Evolutionary conservation across 2,329 filamentous ascomycete species (phyloP).

Genomic region (Penicillium sp.): DNA sequence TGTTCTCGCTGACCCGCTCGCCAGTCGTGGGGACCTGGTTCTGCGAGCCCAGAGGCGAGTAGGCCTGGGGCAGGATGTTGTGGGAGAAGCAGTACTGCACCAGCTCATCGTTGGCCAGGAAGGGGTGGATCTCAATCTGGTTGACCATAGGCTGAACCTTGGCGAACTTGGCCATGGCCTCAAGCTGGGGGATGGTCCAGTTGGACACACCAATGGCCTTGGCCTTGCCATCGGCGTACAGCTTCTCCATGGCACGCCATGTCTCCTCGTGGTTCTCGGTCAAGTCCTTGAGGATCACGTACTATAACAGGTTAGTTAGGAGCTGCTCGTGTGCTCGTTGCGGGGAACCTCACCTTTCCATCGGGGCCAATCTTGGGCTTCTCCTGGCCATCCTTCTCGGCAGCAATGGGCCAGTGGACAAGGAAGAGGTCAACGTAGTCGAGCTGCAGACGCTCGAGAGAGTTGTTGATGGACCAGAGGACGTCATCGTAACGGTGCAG

Average conservation of each 20-base stretch:
- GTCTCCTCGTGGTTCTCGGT: slow-evolving; percentile 63
- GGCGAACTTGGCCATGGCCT: slow-evolving; percentile 45
- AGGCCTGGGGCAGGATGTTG: slow-evolving; percentile 43
- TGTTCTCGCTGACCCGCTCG: slow-evolving; percentile 62
- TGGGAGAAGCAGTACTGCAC: slow-evolving; percentile 44
- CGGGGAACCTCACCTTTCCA: slow-evolving; percentile 45
- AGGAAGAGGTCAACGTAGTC: slow-evolving; percentile 72
- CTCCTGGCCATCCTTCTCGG: slow-evolving; percentile 50
- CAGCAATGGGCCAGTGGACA: slow-evolving; percentile 52
- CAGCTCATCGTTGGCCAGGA: slow-evolving; percentile 47
- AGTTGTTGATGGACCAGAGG: slow-evolving; percentile 55
- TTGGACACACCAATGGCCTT: slow-evolving; percentile 76
- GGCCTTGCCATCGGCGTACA: slow-evolving; percentile 59
- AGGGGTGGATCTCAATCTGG: slow-evolving; percentile 49
- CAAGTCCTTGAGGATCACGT: slow-evolving; percentile 62
- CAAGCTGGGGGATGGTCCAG: slow-evolving; percentile 56
- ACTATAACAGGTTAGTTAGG: slow-evolving; percentile 36
- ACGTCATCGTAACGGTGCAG: slow-evolving; percentile 50
- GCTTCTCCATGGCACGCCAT: slow-evolving; percentile 66
- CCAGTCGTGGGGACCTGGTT: slow-evolving; percentile 67
- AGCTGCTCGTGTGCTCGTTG: not conserved
- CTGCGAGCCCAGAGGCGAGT: slow-evolving; percentile 58
- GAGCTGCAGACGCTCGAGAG: slow-evolving; percentile 63
- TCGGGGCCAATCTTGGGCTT: slow-evolving; percentile 51
- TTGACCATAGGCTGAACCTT: slow-evolving; percentile 45